A percentile compares a stretch with the other conserved stretches of the same genome.
These are phyloP conservation scores for Aurantiochytrium sp. DNA, from an alignment of 108 stramenopile species.

Conservation along the genomic window DNA sequence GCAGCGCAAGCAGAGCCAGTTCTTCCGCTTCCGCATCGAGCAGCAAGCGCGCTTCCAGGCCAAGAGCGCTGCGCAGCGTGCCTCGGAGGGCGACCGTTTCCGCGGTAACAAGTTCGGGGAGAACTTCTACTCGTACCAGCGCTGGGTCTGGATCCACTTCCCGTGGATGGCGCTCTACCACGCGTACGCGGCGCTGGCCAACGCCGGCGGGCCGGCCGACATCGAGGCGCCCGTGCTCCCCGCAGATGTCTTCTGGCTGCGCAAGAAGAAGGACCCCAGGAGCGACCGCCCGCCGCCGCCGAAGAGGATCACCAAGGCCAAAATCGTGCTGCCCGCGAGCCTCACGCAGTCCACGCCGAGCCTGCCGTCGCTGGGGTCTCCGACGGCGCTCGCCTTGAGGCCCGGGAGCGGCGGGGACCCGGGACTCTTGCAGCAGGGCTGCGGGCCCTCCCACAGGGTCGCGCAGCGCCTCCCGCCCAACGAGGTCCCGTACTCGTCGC, in stretches of 20 bases:
- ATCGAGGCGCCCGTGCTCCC: not conserved
- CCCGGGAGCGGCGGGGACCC: not conserved
- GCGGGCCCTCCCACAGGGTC: not conserved
- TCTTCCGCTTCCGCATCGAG: not conserved
- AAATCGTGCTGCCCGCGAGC: not conserved
- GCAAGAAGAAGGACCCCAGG: conserved; percentile 18
- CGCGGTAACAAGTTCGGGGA: not conserved
- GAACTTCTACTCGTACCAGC: conserved; percentile 7
- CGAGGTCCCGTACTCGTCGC: conserved; percentile 10
- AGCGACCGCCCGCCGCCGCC: not conserved
- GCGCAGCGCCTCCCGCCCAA: not conserved
- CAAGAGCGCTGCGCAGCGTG: not conserved
- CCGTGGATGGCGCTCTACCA: conserved; percentile 25
- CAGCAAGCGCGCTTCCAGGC: not conserved
- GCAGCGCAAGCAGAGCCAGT: not conserved
- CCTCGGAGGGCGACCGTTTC: not conserved
- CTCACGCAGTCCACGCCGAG: not conserved
- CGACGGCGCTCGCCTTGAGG: not conserved
- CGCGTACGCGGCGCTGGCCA: not conserved
- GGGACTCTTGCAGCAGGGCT: not conserved
- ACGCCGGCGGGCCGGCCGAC: not conserved
- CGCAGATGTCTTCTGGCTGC: not conserved
- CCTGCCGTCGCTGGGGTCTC: not conserved
- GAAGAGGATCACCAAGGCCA: not conserved
- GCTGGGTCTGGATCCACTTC: conserved; percentile 21